Evolutionary conservation across 306 rosid species (phyloP), one percentile per base, ranked within the genome.

Genomic region (Malus sylvestris): DNA sequence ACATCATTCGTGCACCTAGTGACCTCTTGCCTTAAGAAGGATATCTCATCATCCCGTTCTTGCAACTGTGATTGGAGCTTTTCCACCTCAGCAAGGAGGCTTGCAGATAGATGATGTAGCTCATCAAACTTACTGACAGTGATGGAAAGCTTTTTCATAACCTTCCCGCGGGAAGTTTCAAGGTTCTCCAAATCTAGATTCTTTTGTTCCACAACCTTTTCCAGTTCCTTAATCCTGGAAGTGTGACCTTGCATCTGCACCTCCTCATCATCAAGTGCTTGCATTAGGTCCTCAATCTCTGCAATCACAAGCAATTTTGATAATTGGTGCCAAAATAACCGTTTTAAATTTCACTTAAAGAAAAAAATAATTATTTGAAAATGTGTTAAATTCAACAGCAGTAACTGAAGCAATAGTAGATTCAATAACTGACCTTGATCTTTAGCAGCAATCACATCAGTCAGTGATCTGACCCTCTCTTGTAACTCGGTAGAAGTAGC

Each of bases 21-120:
- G 83, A 95, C 92, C 87, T 95, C 99, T 85, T 95, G 99, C 83
- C 99, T 87, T 79, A 95, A 84, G 92, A 95, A 92, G 79, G 99
- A 95, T 76, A 95, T 87, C 86, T 95, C 99, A 23, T 86, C 67
- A 86, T 95, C 97, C 67, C 96, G 91, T 81, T 95, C 99, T 87
- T 86, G 99, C 87, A 95, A 79, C 82, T 92, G 99, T 64, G 93
- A 86, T 83, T 92, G 99, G 72, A 90, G 90, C 80, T 83, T 91
- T 88, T 95, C 99, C 85, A 95, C 89, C 87, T 95, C 99, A 9
- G 90, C 79, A 72, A 95, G 93, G 67, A 95, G 99, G 83, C 84
- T 91, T 69, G 86, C 97, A 52, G 96, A 90, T 60, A 95, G 84
- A 70, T 86, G 86, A 83, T 92, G 99, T 78, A 95, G 99, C 89